Percentiles rank a stretch among this genome's conserved stretches.
phyloP scores from a whole-genome alignment of 257 asterid genomes.

The Jacaranda mimosifolia region DNA sequence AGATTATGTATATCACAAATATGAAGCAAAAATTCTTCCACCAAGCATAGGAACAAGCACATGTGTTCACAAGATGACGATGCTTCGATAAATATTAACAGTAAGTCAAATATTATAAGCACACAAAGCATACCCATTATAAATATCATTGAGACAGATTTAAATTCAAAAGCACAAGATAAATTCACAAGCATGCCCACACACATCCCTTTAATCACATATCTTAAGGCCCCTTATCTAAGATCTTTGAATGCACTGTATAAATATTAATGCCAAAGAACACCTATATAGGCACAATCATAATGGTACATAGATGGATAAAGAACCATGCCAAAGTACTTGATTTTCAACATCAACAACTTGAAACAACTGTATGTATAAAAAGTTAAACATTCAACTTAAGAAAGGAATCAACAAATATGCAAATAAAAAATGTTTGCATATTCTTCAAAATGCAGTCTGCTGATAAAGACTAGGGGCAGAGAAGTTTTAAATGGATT shows the following conservation, averaged over 20 bases:
- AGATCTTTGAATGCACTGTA: no score
- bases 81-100: neutral
- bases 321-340: neutral
- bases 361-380: neutral
- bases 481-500: neutral
- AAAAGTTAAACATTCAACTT: neutral
- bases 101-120: neutral
- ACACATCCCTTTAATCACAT: no score
- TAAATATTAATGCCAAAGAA: neutral
- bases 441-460: neutral
- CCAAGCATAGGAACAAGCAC: neutral
- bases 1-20: neutral
- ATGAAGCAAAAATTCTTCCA: neutral
- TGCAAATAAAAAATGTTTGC: slow-evolving; percentile 16
- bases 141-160: no score
- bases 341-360: neutral
- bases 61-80: neutral
- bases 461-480: neutral
- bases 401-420: neutral
- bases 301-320: neutral
- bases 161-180: no score
- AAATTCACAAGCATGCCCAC: no score
- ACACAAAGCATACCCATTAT: no score
- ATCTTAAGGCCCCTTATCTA: no score
- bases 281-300: neutral